A percentile compares a stretch with the other conserved stretches of the same genome.
These are phyloP conservation scores for Pichia sorboxylosa DNA, from an alignment of 1,139 yeast species.

Conservation along the genomic window DNA sequence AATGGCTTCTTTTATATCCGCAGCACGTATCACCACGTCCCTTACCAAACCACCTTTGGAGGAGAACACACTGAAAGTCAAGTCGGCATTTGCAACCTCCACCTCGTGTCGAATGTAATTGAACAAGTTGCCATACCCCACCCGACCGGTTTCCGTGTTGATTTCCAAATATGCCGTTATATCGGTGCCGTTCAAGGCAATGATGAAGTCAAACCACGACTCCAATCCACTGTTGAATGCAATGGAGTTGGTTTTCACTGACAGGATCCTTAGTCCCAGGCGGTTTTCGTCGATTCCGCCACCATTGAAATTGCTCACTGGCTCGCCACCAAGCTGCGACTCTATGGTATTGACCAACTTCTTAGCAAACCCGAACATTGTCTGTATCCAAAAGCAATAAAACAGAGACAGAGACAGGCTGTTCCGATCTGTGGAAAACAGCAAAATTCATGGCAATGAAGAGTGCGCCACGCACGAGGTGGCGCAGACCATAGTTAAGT, in stretches of 20 bases:
- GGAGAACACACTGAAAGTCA: slow-evolving; percentile 68
- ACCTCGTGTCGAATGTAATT: slow-evolving; percentile 29
- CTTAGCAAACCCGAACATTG: slow-evolving; percentile 83
- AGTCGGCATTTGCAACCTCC: slow-evolving; percentile 21
- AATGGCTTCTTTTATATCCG: slow-evolving; percentile 11
- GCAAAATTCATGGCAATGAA: too few species aligned
- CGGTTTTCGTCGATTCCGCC: slow-evolving; percentile 14
- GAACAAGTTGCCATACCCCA: slow-evolving; percentile 14
- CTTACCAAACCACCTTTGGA: slow-evolving; percentile 76
- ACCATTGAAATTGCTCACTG: slow-evolving; percentile 1
- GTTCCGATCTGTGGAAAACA: too few species aligned
- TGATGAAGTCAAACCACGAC: slow-evolving; percentile 77
- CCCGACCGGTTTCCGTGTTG: slow-evolving; percentile 9
- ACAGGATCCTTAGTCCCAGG: slow-evolving; percentile 45
- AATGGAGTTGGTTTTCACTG: slow-evolving; percentile 33
- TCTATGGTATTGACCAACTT: slow-evolving; percentile 72
- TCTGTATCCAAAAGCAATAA: background rate
- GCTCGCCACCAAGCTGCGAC: slow-evolving; percentile 19
- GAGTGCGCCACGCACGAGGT: too few species aligned
- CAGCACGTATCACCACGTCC: slow-evolving; percentile 36
- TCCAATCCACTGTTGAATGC: slow-evolving; percentile 47
- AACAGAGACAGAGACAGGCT: background rate
- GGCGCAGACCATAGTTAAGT: too few species aligned
- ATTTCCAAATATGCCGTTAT: slow-evolving; percentile 21
- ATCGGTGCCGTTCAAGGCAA: slow-evolving; percentile 67